Conservation (phyloP, 2,329 filamentous ascomycete species). For the Keithomyces neogunnii region DNA sequence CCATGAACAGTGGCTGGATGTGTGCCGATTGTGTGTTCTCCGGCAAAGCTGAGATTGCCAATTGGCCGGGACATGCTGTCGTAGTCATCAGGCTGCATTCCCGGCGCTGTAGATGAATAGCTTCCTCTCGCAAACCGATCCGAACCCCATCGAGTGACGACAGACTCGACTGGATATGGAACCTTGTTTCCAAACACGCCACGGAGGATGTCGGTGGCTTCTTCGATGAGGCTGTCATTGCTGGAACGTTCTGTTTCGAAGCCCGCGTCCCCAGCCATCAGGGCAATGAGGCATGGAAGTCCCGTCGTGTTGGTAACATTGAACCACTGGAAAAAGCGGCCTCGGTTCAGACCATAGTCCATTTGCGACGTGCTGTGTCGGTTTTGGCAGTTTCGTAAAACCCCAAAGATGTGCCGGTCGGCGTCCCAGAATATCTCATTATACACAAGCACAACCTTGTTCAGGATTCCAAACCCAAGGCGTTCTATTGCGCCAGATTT, state of each 20-base stretch:
- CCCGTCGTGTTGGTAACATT: conserved; percentile 88
- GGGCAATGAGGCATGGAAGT: conserved; percentile 74
- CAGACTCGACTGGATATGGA: conserved; percentile 71
- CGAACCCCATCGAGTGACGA: conserved; percentile 86
- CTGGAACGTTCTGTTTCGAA: conserved; percentile 74
- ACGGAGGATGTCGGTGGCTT: conserved; percentile 71
- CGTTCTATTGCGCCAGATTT: conserved; percentile 73
- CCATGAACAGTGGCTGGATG: conserved; percentile 97
- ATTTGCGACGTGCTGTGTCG: conserved; percentile 65
- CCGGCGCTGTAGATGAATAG: conserved; percentile 86
- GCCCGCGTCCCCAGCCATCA: conserved; percentile 94
- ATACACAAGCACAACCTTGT: conserved; percentile 92
- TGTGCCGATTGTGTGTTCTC: conserved; percentile 91
- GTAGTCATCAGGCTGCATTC: conserved; percentile 80
- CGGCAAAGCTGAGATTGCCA: conserved; percentile 88
- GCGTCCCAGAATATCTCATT: conserved; percentile 86
- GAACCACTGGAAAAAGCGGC: conserved; percentile 98
- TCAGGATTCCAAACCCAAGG: conserved; percentile 86
- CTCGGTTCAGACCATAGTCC: conserved; percentile 70
- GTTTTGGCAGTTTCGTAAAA: conserved; percentile 66
- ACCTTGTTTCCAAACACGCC: conserved; percentile 66
- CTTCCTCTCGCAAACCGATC: conserved; percentile 89
- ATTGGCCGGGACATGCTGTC: conserved; percentile 79
- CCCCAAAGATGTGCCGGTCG: conserved; percentile 85
- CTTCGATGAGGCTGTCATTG: conserved; percentile 67